Percentiles rank a stretch among this genome's conserved stretches.
Evolutionary conservation across 1,284 basidiomycete genomes (phyloP).

Genomic region (Malassezia yamatoensis): DNA sequence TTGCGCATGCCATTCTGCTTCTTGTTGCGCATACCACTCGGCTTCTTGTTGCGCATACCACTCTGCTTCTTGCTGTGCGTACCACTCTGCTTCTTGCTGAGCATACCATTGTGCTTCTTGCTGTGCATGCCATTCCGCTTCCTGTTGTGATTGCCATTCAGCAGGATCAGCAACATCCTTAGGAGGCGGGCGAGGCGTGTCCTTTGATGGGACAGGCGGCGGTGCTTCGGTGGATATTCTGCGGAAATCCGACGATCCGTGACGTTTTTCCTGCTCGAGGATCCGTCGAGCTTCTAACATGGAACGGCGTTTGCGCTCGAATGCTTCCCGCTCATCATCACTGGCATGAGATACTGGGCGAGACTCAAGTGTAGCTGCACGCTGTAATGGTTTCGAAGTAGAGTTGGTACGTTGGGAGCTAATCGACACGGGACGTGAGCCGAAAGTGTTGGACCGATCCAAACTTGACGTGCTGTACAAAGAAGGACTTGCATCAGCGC

Average conservation of each 20-base stretch:
- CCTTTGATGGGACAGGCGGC: not conserved
- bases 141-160: not conserved
- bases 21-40: conserved; percentile 1
- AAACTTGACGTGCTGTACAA: conserved; percentile 16
- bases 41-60: not conserved
- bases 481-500: conserved; percentile 15
- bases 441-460: conserved; percentile 4
- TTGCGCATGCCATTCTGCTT: not conserved
- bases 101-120: conserved; percentile 4
- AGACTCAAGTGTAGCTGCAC: not conserved
- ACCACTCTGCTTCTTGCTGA: not conserved
- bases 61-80: not conserved
- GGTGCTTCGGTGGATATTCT: not conserved
- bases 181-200: not conserved
- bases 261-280: conserved; percentile 33
- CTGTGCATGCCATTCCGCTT: not conserved
- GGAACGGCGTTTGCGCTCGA: conserved; percentile 27
- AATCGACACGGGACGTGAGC: not conserved
- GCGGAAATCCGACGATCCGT: conserved; percentile 7
- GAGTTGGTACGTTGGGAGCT: not conserved
- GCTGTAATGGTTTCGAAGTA: not conserved
- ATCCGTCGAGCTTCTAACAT: conserved; percentile 35
- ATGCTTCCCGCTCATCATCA: conserved; percentile 30
- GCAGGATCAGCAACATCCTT: not conserved
- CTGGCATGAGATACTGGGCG: not conserved